Evolutionary conservation across 768 basidiomycete genomes (phyloP).

Genomic region (Cubamyces sp.): DNA sequence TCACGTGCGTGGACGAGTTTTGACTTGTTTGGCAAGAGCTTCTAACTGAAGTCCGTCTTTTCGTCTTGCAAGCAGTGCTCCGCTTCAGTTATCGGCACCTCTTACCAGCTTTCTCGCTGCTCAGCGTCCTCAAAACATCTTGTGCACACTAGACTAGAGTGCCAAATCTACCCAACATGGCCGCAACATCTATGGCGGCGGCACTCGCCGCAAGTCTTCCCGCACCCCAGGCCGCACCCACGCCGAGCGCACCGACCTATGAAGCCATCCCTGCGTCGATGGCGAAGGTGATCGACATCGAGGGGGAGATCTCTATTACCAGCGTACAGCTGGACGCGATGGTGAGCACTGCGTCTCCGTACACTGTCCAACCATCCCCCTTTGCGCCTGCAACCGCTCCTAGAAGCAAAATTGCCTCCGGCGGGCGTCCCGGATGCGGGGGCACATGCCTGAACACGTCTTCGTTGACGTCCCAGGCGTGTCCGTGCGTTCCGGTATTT

Average conservation of each 20-base stretch:
- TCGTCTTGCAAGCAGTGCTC: background rate
- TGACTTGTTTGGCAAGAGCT: conserved; percentile 27
- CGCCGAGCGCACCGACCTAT: conserved; percentile 68
- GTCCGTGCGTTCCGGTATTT: conserved; percentile 9
- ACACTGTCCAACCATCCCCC: background rate
- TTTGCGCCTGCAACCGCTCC: conserved; percentile 8
- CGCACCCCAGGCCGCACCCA: conserved; percentile 60
- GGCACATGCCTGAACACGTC: conserved; percentile 12
- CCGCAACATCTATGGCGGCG: conserved; percentile 84
- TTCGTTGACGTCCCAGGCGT: background rate
- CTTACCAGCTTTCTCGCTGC: background rate
- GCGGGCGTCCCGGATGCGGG: conserved; percentile 13
- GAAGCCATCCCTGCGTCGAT: conserved; percentile 92
- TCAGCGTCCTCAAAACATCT: background rate
- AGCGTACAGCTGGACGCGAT: conserved; percentile 85
- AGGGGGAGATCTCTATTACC: conserved; percentile 82
- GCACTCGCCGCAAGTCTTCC: conserved; percentile 86
- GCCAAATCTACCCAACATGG: conserved; percentile 26
- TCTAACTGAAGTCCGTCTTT: conserved; percentile 19
- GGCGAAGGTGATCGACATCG: conserved; percentile 92
- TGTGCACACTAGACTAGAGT: conserved; percentile 6
- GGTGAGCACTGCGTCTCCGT: conserved; percentile 49
- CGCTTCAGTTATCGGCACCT: conserved; percentile 1
- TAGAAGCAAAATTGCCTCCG: conserved; percentile 13
- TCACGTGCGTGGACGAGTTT: conserved; percentile 27